Base-by-base conservation (phyloP, 1,284 basidiomycete genomes). In the Boletus sp. region DNA sequence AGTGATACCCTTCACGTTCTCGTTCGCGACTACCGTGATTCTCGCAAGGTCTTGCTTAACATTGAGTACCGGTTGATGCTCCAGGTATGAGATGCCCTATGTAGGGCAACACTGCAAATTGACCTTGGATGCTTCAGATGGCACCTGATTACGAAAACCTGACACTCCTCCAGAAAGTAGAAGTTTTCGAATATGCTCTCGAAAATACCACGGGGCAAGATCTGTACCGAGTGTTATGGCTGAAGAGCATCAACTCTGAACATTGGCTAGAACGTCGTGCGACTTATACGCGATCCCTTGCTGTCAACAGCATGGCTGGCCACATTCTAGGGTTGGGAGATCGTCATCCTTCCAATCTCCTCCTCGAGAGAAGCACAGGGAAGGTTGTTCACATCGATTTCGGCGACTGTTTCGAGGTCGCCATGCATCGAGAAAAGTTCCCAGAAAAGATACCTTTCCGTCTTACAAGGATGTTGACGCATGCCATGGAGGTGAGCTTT, bases 141-240 rank as follows among this genome's bases (percentile, higher is more conserved):
- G 95, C 96, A 10, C 95, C 96, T 8, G 96, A 99, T 68, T 99
- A 99, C 67, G 96, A 99, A 69, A 89, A 88, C 59, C 74, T 99
- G 35, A 94, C 91, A 26, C 75, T 98, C 3, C 79, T 99, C 51
- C 94, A 99, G 69, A 99, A 99, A 74, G 92, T 99, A 35, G 96
- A 99, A 66, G 96, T 99, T 16, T 99, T 99, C 70, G 94, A 99
- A 68, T 99, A 99, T 62, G 95, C 96, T 4, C 76, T 99, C 35
- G 95, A 99, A 70, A 99, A 99, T 62, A 99, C 96, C 0, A 97
- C 94, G 0, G 96, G 96, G 0, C 96, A 99, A 71, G 96, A 99
- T 68, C 76, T 99, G n/a, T 99, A 99, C 69, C 80, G 94, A 17
- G 94, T 99, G 19, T 74, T 99, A 14, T 99, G 96, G 96, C 76